Evolutionary conservation across 2,329 filamentous ascomycete species (phyloP).

Genomic region (Aspergillus niger): DNA sequence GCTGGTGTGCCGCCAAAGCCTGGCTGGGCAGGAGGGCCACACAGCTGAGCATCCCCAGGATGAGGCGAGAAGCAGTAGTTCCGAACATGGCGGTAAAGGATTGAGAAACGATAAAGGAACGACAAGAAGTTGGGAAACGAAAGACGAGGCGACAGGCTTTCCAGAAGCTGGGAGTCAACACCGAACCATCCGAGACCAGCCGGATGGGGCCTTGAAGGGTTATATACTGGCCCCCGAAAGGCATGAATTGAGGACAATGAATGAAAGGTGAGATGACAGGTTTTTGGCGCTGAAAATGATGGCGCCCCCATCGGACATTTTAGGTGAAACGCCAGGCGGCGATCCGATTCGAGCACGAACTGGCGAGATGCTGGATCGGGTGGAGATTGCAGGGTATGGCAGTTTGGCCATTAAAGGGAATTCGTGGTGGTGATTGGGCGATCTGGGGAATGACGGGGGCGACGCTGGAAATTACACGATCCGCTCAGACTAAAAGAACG

Average conservation of each 20-base stretch:
- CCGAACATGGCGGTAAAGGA: not conserved
- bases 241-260: not conserved
- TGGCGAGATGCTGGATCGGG: not conserved
- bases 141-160: not conserved
- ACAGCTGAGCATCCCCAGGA: slow-evolving; percentile 4
- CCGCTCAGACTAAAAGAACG: not conserved
- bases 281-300: slow-evolving; percentile 2
- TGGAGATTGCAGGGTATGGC: slow-evolving; percentile 3
- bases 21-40: not conserved
- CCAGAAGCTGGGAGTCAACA: slow-evolving; percentile 4
- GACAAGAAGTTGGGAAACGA: not conserved
- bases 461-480: slow-evolving; percentile 5
- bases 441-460: not conserved
- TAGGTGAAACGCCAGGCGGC: slow-evolving; percentile 5
- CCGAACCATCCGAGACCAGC: not conserved
- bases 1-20: not conserved
- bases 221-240: not conserved
- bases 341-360: slow-evolving; percentile 8
- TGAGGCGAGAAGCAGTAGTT: not conserved
- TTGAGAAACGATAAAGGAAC: not conserved
- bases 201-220: not conserved
- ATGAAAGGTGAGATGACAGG: not conserved
- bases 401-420: not conserved
- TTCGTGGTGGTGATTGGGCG: not conserved
- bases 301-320: slow-evolving; percentile 1